These are phyloP conservation scores for Yueomyces sinensis DNA, from an alignment of 805 yeast species.

Conservation along the genomic window DNA sequence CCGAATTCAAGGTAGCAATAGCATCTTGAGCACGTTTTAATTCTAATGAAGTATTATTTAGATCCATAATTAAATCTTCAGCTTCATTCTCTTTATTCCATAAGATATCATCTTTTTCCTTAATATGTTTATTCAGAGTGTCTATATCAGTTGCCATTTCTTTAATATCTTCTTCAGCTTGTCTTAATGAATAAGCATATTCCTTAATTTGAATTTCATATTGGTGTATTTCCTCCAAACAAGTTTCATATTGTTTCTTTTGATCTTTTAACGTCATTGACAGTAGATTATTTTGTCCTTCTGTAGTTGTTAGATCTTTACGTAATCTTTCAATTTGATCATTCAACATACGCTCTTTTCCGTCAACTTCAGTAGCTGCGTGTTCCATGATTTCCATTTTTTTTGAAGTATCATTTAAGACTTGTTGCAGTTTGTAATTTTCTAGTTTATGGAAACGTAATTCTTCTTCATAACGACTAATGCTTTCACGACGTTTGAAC, in stretches of 20 bases:
- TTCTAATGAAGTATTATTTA: constrained; percentile 45
- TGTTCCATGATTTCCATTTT: constrained; percentile 31
- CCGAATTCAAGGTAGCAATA: constrained; percentile 41
- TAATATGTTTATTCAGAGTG: constrained; percentile 36
- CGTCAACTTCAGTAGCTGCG: constrained; percentile 26
- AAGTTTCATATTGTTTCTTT: constrained; percentile 60
- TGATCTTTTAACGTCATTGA: constrained; percentile 44
- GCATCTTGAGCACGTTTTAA: constrained; percentile 35
- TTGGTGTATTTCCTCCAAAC: constrained; percentile 56
- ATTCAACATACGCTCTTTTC: constrained; percentile 25
- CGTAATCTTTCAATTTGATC: constrained; percentile 35
- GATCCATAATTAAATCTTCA: constrained; percentile 37
- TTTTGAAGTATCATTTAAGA: constrained; percentile 35
- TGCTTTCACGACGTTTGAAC: constrained; percentile 16
- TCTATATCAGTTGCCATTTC: constrained; percentile 40
- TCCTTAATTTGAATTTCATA: constrained; percentile 62
- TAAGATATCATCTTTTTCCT: constrained; percentile 39
- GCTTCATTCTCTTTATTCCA: constrained; percentile 41
- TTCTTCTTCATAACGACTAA: constrained; percentile 22
- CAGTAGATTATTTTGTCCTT: constrained; percentile 43
- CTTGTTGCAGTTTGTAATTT: constrained; percentile 33
- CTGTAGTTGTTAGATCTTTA: constrained; percentile 43
- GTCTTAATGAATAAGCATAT: constrained; percentile 31
- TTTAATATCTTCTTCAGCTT: constrained; percentile 39
- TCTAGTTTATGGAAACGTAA: constrained; percentile 17